Conservation (phyloP, 2,329 filamentous ascomycete genomes). For the Colletotrichum lindemuthianum region DNA sequence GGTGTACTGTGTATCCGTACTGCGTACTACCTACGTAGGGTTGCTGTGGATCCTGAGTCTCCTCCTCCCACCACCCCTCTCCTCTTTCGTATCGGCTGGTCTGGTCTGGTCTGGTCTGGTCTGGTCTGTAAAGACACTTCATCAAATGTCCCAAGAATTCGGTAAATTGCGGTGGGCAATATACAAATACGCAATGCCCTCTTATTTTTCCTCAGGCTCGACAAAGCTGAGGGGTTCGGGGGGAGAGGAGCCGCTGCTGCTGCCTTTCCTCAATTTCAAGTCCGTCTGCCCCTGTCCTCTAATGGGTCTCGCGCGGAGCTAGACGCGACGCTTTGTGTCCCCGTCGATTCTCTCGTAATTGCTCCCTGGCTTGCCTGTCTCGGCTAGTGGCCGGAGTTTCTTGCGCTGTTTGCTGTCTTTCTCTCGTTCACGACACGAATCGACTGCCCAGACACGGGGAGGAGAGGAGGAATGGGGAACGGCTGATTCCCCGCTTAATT, state of each 20-base stretch:
- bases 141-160: conserved; percentile 30
- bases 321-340: conserved; percentile 6
- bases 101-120: not conserved
- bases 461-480: conserved; percentile 15
- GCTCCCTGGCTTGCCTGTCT: not conserved
- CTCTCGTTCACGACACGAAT: conserved; percentile 3
- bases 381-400: not conserved
- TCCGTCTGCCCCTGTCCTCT: not conserved
- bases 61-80: too few species aligned
- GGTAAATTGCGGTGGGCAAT: conserved; percentile 29
- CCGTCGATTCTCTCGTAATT: conserved; percentile 11
- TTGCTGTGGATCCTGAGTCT: too few species aligned
- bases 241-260: conserved; percentile 3
- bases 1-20: not conserved
- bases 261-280: not conserved
- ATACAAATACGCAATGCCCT: conserved; percentile 3
- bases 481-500: conserved; percentile 15
- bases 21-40: too few species aligned
- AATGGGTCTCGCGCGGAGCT: conserved; percentile 15
- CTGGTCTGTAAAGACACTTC: conserved; percentile 28
- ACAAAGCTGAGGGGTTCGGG: not conserved
- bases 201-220: not conserved
- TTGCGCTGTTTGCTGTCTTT: not conserved
- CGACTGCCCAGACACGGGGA: conserved; percentile 9
- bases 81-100: too few species aligned